Conservation (phyloP, 164 flowering plant species). For the Umbilicus rupestris region DNA sequence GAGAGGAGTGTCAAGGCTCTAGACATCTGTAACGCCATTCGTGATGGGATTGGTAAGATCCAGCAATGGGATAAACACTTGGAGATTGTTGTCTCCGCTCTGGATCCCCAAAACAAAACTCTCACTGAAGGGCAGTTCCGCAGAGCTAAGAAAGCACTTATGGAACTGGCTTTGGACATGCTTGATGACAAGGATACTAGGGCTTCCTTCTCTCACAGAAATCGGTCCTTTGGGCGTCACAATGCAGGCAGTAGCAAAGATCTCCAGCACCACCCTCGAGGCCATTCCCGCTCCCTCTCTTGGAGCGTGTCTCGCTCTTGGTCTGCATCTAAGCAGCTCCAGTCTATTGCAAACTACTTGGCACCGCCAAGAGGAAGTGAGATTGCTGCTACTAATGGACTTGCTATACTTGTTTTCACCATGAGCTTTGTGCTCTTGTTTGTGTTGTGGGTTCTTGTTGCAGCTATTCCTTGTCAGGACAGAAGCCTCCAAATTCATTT, state of each 20-base stretch:
- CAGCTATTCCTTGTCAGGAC: constrained; percentile 57
- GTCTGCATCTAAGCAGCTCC: constrained; percentile 54
- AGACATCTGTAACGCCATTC: constrained; percentile 50
- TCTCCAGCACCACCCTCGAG: constrained; percentile 10
- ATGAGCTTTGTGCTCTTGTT: constrained; percentile 36
- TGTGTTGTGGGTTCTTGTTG: constrained; percentile 49
- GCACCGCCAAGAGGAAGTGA: constrained; percentile 32
- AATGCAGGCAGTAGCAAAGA: too few species aligned
- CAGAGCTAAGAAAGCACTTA: constrained; percentile 45
- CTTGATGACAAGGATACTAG: constrained; percentile 42
- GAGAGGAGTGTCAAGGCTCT: constrained; percentile 55
- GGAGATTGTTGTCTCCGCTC: constrained; percentile 36
- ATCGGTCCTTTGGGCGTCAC: constrained; percentile 47
- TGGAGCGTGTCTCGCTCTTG: constrained; percentile 55
- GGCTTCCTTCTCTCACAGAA: constrained; percentile 24
- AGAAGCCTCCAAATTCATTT: constrained; percentile 34
- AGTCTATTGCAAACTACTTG: constrained; percentile 30
- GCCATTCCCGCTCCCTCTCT: constrained; percentile 45
- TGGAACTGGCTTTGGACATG: constrained; percentile 38
- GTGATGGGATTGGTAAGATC: constrained; percentile 44
- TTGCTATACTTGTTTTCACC: constrained; percentile 28
- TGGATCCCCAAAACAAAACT: constrained; percentile 18
- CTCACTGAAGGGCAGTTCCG: constrained; percentile 45
- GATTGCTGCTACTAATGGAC: constrained; percentile 28
- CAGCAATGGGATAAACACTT: constrained; percentile 36